These are phyloP conservation scores for Neonectria ditissima DNA, from an alignment of 2,329 filamentous ascomycete genomes.

Conservation along the genomic window DNA sequence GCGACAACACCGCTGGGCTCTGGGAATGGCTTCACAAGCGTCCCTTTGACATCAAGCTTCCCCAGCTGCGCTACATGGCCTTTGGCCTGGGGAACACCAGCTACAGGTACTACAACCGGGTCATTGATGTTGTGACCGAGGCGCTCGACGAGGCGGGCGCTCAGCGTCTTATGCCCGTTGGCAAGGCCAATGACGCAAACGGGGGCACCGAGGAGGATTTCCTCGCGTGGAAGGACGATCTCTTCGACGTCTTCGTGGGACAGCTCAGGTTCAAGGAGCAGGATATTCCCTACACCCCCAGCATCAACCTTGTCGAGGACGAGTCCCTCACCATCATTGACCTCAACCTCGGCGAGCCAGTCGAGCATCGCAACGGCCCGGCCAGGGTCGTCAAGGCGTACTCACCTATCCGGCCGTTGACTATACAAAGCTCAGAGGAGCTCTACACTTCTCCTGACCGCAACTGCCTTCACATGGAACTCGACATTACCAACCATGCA, in stretches of 20 bases:
- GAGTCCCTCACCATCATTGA: slow-evolving; percentile 40
- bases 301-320: slow-evolving; percentile 36
- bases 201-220: slow-evolving; percentile 53
- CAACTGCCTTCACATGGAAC: slow-evolving; percentile 52
- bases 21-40: slow-evolving; percentile 46
- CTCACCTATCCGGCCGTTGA: slow-evolving; percentile 33
- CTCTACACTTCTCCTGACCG: slow-evolving; percentile 37
- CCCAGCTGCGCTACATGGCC: slow-evolving; percentile 48
- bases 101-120: slow-evolving; percentile 54
- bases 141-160: slow-evolving; percentile 45
- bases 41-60: slow-evolving; percentile 24
- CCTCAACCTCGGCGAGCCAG: slow-evolving; percentile 40
- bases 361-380: slow-evolving; percentile 35
- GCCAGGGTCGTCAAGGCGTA: slow-evolving; percentile 38
- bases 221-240: slow-evolving; percentile 50
- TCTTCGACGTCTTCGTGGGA: slow-evolving; percentile 39
- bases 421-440: slow-evolving; percentile 32
- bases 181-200: slow-evolving; percentile 48
- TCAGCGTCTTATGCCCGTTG: slow-evolving; percentile 42
- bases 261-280: slow-evolving; percentile 38
- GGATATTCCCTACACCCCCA: slow-evolving; percentile 39
- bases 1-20: slow-evolving; percentile 51
- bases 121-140: slow-evolving; percentile 47
- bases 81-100: slow-evolving; percentile 56
- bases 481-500: slow-evolving; percentile 48